Conservation (phyloP, 495 filamentous ascomycete genomes). For the Emericellopsis terricola region DNA sequence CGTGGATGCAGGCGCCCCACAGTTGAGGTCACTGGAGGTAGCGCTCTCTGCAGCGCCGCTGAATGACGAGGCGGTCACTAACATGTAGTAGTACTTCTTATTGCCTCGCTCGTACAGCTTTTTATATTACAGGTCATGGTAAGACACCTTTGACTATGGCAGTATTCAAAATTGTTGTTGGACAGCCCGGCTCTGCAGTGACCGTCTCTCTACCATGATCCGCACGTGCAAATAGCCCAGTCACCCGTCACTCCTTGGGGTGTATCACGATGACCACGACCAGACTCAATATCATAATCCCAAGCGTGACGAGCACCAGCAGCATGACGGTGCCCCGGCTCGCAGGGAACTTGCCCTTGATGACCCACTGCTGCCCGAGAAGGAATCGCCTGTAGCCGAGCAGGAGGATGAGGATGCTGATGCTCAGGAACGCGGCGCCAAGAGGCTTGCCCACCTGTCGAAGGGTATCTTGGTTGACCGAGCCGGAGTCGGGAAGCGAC, state of each 20-base stretch:
- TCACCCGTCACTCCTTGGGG: conserved; percentile 10
- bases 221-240: background rate
- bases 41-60: too few species aligned
- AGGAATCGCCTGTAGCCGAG: conserved; percentile 55
- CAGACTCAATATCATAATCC: conserved; percentile 53
- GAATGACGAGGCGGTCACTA: too few species aligned
- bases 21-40: too few species aligned
- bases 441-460: conserved; percentile 79
- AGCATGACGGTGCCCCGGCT: conserved; percentile 74
- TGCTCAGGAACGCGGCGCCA: conserved; percentile 77
- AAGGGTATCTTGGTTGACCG: conserved; percentile 23
- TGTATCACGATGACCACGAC: conserved; percentile 53
- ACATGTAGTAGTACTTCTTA: too few species aligned
- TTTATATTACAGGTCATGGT: too few species aligned
- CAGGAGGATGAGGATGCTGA: conserved; percentile 71
- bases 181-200: too few species aligned
- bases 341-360: conserved; percentile 85
- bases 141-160: too few species aligned
- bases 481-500: conserved; percentile 22
- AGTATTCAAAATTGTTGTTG: too few species aligned
- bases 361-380: conserved; percentile 64
- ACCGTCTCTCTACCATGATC: too few species aligned
- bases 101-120: too few species aligned
- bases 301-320: conserved; percentile 47
- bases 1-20: too few species aligned